Evolutionary conservation across 2,329 filamentous ascomycete genomes (phyloP), one percentile per base, ranked within the genome.

Genomic region (Paracoccidioides lutzii): DNA sequence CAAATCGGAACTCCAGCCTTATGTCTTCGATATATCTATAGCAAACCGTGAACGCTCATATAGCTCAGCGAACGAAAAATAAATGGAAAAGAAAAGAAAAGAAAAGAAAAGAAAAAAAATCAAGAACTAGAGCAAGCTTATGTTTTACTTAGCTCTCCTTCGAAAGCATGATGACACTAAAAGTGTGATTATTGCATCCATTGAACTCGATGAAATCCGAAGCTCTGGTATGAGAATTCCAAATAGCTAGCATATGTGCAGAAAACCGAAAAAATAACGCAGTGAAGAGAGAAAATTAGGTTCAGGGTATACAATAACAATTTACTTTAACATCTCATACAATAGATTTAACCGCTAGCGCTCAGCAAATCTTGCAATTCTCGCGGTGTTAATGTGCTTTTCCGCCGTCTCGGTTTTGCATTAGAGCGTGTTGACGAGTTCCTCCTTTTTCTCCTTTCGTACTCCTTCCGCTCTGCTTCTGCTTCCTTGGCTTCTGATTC

Each of bases 401-500:
- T 62, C 48, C 64, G 64, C 52, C 65, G 62, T 53, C 60, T 62
- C 52, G 58, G 63, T 42, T 62, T 59, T 49, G 51, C 58, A 58
- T 66, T 68, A 22, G 53, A 49, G 43, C 63, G 64, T 60, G 63
- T 52, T 63, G 68, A 58, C 60, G 69, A 57, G 40, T 49, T 57
- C 35, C 55, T 59, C 60, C 68, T 61, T 57, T 71, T 72, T 45
- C 67, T 66, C 55, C 64, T 66, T 54, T 71, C 68, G 37, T 61
- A 60, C 55, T 68, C 67, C 57, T 67, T 67, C 51, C 65, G 64
- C 22, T 64, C 59, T 59, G 65, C 64, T 55, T 69, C 68, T 8
- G 70, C 71, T 38, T 66, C 68, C 41, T 67, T 65, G 28, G 74
- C 74, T 59, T 76, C 73, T 22, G 68, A 67, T 59, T 75, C 70